phyloP scores from a whole-genome alignment of 2,329 filamentous ascomycete genomes.

The Aspergillus sp. region DNA sequence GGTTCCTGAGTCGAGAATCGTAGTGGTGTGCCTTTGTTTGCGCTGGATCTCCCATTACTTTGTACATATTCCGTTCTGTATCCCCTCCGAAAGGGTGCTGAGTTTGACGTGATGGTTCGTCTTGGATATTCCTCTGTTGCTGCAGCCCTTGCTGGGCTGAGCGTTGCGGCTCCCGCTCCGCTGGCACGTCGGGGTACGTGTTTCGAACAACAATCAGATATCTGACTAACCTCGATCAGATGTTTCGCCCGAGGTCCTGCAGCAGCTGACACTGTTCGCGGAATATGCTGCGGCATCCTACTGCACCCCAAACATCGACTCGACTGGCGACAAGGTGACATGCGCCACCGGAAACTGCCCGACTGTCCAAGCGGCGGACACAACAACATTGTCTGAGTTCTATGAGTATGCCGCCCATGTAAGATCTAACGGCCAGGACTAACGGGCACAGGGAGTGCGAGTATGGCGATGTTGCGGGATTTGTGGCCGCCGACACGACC shows the following conservation, averaged over 20 bases:
- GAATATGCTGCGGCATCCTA: slow-evolving; percentile 60
- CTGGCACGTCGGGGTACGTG: slow-evolving; percentile 30
- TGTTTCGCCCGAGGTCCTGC: slow-evolving; percentile 46
- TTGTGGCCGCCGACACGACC: slow-evolving; percentile 51
- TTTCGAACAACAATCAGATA: not conserved
- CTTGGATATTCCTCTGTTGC: slow-evolving; percentile 11
- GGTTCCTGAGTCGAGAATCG: not conserved
- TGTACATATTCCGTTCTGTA: slow-evolving; percentile 12
- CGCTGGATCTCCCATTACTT: not conserved
- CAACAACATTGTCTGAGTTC: slow-evolving; percentile 54
- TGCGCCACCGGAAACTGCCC: slow-evolving; percentile 55
- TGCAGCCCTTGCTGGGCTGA: slow-evolving; percentile 12
- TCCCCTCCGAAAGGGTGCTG: not conserved
- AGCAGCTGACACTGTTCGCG: slow-evolving; percentile 52
- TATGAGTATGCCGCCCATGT: slow-evolving; percentile 46
- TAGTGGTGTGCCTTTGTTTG: not conserved
- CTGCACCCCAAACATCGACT: slow-evolving; percentile 55
- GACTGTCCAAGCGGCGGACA: slow-evolving; percentile 51
- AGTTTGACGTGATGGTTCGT: slow-evolving; percentile 15
- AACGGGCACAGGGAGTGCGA: slow-evolving; percentile 22
- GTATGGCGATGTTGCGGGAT: slow-evolving; percentile 52
- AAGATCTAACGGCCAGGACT: not conserved
- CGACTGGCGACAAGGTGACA: slow-evolving; percentile 46
- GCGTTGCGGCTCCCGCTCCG: slow-evolving; percentile 16
- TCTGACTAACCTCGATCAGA: slow-evolving; percentile 29